A percentile compares a stretch with the other conserved stretches of the same genome.
These are phyloP conservation scores for Flaveria robusta DNA, from an alignment of 129 eudicot genomes.

Conservation along the genomic window DNA sequence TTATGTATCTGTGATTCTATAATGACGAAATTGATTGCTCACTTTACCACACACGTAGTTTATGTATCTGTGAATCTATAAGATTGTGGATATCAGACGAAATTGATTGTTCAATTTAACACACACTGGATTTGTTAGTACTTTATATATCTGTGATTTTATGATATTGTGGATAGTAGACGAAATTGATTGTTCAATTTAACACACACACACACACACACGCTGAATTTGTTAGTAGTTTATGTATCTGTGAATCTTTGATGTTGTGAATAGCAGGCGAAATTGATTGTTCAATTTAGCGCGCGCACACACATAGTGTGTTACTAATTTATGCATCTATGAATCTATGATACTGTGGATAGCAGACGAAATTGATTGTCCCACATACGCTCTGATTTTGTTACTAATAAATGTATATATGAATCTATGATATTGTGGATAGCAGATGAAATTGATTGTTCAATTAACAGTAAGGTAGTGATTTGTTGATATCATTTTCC, in stretches of 20 bases:
- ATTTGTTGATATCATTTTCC: not conserved
- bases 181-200: not conserved
- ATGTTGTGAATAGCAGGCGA: not conserved
- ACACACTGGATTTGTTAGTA: not conserved
- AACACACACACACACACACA: too few relatives aligned
- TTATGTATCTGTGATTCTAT: not conserved
- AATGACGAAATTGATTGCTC: not conserved
- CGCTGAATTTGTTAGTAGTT: too few relatives aligned
- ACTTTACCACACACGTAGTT: not conserved
- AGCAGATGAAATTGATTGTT: constrained; percentile 7
- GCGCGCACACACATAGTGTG: too few relatives aligned
- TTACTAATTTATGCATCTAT: not conserved
- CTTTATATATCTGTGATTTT: not conserved
- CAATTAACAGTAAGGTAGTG: not conserved
- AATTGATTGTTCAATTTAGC: not conserved
- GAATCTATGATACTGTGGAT: not conserved
- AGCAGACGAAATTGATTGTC: constrained; percentile 7
- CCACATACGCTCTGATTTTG: too few relatives aligned
- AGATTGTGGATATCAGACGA: not conserved
- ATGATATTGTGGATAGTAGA: not conserved
- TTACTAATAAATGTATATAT: not conserved
- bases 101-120: not conserved
- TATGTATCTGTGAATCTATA: not conserved
- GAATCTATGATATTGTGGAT: not conserved
- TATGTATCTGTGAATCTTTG: not conserved